Conservation (phyloP, 2,329 filamentous ascomycete species). For the Colletotrichum lentis region DNA sequence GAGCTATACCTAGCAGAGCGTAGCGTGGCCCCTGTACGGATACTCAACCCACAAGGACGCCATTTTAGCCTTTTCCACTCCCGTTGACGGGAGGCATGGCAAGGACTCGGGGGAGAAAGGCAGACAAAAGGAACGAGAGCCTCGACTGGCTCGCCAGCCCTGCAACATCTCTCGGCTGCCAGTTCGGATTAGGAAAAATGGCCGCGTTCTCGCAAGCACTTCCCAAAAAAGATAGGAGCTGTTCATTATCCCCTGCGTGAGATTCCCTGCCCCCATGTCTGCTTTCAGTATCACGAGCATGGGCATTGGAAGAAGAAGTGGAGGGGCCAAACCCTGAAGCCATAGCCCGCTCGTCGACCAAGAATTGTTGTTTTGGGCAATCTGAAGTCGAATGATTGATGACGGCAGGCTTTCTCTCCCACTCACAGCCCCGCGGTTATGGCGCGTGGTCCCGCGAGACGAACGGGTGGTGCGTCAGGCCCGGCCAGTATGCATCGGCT, state of each 20-base stretch:
- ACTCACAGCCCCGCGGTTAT: neutral
- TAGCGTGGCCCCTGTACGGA: slow-evolving; percentile 15
- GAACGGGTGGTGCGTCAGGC: neutral
- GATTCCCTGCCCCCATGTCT: slow-evolving; percentile 28
- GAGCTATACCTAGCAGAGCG: slow-evolving; percentile 34
- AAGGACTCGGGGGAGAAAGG: neutral
- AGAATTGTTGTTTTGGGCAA: slow-evolving; percentile 12
- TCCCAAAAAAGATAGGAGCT: slow-evolving; percentile 34
- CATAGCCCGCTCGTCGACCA: neutral
- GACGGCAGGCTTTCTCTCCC: neutral
- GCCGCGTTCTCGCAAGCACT: slow-evolving; percentile 40
- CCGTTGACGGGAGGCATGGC: slow-evolving; percentile 26
- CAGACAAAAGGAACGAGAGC: slow-evolving; percentile 19
- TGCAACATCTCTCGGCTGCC: slow-evolving; percentile 28
- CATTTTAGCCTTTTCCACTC: slow-evolving; percentile 33
- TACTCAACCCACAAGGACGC: slow-evolving; percentile 27
- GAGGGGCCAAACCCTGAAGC: slow-evolving; percentile 8
- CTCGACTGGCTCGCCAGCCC: slow-evolving; percentile 19
- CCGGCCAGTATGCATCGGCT: neutral
- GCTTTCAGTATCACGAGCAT: slow-evolving; percentile 27
- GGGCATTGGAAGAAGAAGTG: slow-evolving; percentile 10
- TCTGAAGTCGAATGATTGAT: slow-evolving; percentile 18
- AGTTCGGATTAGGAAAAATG: slow-evolving; percentile 24
- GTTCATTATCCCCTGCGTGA: slow-evolving; percentile 26
- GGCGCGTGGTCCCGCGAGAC: neutral